Percentiles rank a stretch among this genome's conserved stretches.
phyloP scores from a whole-genome alignment of 495 filamentous ascomycete species.

The Parmelia sp. region DNA sequence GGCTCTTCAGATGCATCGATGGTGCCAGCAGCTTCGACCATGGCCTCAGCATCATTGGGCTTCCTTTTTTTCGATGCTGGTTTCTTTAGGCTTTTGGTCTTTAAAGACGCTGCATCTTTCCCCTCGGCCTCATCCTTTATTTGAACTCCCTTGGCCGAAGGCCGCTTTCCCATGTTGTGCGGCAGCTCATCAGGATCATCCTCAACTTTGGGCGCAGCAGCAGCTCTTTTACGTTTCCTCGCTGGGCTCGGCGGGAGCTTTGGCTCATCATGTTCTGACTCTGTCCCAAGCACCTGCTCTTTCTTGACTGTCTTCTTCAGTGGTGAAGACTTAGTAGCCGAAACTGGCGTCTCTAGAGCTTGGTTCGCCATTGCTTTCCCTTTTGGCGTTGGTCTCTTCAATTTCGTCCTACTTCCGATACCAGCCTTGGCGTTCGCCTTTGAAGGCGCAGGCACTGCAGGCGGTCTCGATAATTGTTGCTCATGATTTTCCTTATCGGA shows the following conservation, averaged over 20 bases:
- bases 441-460: slow-evolving; percentile 1
- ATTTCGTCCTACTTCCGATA: slow-evolving; percentile 9
- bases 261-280: background rate
- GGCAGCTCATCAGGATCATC: slow-evolving; percentile 35
- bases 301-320: background rate
- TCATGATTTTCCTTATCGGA: slow-evolving; percentile 8
- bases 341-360: background rate
- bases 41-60: slow-evolving; percentile 13
- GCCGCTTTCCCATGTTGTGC: slow-evolving; percentile 37
- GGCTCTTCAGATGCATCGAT: slow-evolving; percentile 12
- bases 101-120: background rate
- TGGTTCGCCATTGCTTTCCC: background rate
- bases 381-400: slow-evolving; percentile 6
- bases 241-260: slow-evolving; percentile 1
- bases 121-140: slow-evolving; percentile 3
- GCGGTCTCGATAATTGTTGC: slow-evolving; percentile 15
- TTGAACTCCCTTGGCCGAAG: background rate
- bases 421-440: slow-evolving; percentile 12
- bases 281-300: background rate
- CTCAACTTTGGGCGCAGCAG: slow-evolving; percentile 16
- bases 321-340: background rate
- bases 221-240: slow-evolving; percentile 26
- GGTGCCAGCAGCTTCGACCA: slow-evolving; percentile 10
- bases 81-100: background rate
- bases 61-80: slow-evolving; percentile 18